Percentiles rank a stretch among this genome's conserved stretches.
Conservation (phyloP, 805 yeast species). For the Phaffomyces thermotolerans region DNA sequence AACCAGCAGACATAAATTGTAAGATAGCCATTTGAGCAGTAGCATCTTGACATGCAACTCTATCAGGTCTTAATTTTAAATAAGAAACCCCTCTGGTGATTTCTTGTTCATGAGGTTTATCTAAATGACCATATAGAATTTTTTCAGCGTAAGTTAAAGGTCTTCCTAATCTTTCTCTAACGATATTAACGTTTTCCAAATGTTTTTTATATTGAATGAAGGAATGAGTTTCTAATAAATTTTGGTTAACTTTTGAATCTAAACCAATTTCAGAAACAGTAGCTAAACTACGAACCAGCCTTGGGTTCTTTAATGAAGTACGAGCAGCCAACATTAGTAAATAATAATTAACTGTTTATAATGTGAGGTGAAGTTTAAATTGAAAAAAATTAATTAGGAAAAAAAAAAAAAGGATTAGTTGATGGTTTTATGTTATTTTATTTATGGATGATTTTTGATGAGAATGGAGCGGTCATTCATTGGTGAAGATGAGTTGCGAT, state of each 20-base stretch:
- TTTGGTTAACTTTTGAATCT: conserved; percentile 75
- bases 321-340: conserved; percentile 12
- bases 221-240: conserved; percentile 73
- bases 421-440: not conserved
- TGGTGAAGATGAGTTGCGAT: conserved; percentile 1
- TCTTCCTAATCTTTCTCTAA: conserved; percentile 70
- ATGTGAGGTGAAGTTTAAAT: too few species aligned
- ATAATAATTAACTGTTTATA: not conserved
- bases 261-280: conserved; percentile 36
- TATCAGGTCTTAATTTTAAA: conserved; percentile 91
- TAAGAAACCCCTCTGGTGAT: conserved; percentile 84
- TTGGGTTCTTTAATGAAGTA: conserved; percentile 10
- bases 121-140: conserved; percentile 90
- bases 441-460: not conserved
- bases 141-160: conserved; percentile 96
- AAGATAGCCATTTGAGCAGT: conserved; percentile 97
- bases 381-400: too few species aligned
- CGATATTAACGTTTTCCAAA: conserved; percentile 80
- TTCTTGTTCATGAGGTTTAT: conserved; percentile 83
- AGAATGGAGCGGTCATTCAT: conserved; percentile 4
- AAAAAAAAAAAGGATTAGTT: not conserved
- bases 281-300: conserved; percentile 32
- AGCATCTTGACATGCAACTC: conserved; percentile 99
- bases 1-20: conserved; percentile 94
- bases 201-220: conserved; percentile 90